Percentiles rank a stretch among this genome's conserved stretches.
Evolutionary conservation across 371 early-diverging fungal species (phyloP).

Genomic region (Thermomucor indicae-seudaticae): DNA sequence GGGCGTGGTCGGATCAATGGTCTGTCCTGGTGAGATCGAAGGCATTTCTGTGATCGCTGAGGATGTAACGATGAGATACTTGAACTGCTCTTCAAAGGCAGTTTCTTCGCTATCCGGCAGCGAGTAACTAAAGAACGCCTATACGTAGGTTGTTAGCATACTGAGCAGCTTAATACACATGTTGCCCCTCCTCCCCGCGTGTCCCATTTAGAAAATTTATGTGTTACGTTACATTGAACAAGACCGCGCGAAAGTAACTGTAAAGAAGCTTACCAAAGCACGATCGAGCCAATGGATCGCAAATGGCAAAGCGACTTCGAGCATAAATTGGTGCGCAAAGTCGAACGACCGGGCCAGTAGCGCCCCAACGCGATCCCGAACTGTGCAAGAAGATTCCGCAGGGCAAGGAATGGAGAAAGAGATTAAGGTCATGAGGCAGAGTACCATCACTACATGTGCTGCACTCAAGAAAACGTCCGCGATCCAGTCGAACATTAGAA

Average conservation of each 20-base stretch:
- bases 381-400: too few species aligned
- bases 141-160: neutral
- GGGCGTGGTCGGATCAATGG: neutral
- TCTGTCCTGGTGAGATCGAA: constrained; percentile 16
- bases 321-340: neutral
- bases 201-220: too few species aligned
- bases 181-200: too few species aligned
- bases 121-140: constrained; percentile 43
- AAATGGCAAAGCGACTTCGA: neutral
- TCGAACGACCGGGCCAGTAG: neutral
- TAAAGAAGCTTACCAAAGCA: neutral
- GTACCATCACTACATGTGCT: constrained; percentile 8
- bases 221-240: constrained; percentile 7
- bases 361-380: too few species aligned
- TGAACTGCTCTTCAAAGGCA: constrained; percentile 58
- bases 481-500: constrained; percentile 4
- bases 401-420: constrained; percentile 7
- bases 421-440: constrained; percentile 5
- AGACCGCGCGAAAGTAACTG: neutral
- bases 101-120: constrained; percentile 43
- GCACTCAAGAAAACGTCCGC: constrained; percentile 4
- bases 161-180: neutral
- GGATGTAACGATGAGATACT: constrained; percentile 51
- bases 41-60: constrained; percentile 40
- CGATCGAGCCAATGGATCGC: neutral